Evolutionary conservation across 2,329 filamentous ascomycete species (phyloP), one percentile per base, ranked within the genome.

Genomic region (Acrodontium crateriforme): DNA sequence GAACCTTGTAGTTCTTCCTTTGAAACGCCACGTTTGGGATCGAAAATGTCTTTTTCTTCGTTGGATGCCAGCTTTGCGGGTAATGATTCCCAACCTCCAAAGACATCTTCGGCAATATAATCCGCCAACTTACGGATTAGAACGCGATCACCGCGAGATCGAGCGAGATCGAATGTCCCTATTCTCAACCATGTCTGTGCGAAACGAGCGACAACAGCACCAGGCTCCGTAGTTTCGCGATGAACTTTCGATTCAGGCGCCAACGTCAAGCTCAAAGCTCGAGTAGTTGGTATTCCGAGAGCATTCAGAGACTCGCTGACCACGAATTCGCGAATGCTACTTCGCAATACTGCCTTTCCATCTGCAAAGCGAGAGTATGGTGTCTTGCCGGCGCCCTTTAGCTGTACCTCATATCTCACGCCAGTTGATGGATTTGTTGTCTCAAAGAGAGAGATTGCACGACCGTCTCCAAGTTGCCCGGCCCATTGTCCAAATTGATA

Each of bases 291-390:
- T 35, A 98, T 87, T 1, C 71, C 65, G 2, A 98, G 68, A 1
- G 84, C 82, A 51, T 94, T 72, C 23, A 98, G 68, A 15, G 77
- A 74, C 60, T 98, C 89, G 26, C 80, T 91, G 12, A 92, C 85
- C 23, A 98, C 63, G 43, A 89, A 98, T 58, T 98, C 89, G 35
- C 89, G 71, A 42, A 98, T 92, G 47, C 83, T 92, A 16, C 82
- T 92, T 35, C 89, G 66, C 28, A 98, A 61, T 3, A 98, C 89
- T 1, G 89, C 89, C 51, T 89, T 87, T 16, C 89, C 89, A 52
- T 98, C 89, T 14, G 89, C 89, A 42, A 98, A 98, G 3, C 89
- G 77, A 20, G 82, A 92, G 58, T 98, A 98, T 0, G 89, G 89
- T 3, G 89, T 98, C 46, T 78, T 62, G 4, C 89, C 89, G 10